Evolutionary conservation across 2,329 filamentous ascomycete genomes (phyloP).

Genomic region (Aspergillus nomiae): DNA sequence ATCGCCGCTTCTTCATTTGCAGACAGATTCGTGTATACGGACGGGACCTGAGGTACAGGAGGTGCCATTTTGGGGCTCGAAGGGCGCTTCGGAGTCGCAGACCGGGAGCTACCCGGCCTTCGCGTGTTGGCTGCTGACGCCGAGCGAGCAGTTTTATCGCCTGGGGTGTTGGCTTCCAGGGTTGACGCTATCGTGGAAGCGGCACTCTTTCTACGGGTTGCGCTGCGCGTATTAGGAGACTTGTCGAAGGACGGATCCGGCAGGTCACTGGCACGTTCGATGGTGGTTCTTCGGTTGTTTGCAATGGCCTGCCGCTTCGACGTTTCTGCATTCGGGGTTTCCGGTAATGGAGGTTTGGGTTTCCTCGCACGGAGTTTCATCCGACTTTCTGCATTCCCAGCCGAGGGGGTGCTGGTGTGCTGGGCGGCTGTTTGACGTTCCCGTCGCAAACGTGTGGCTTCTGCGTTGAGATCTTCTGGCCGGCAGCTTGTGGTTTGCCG

Average conservation of each 20-base stretch:
- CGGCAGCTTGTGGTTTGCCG: conserved; percentile 75
- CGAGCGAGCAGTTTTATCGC: not conserved
- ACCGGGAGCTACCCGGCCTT: conserved; percentile 61
- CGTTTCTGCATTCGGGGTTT: conserved; percentile 57
- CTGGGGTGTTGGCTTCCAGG: not conserved
- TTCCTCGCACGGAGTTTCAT: conserved; percentile 76
- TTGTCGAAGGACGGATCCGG: conserved; percentile 34
- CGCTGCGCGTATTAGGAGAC: conserved; percentile 23
- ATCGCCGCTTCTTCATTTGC: conserved; percentile 15
- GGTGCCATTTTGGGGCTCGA: conserved; percentile 41
- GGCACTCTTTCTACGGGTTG: conserved; percentile 32
- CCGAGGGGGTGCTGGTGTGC: conserved; percentile 34
- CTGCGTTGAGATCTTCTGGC: conserved; percentile 74
- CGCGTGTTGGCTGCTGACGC: conserved; percentile 52
- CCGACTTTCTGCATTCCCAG: conserved; percentile 54
- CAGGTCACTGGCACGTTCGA: conserved; percentile 55
- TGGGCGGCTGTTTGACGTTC: conserved; percentile 64
- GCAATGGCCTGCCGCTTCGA: conserved; percentile 54
- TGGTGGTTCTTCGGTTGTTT: conserved; percentile 62
- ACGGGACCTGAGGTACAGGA: conserved; percentile 46
- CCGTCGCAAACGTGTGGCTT: conserved; percentile 63
- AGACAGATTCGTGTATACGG: conserved; percentile 29
- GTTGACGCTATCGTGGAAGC: conserved; percentile 16
- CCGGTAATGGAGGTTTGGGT: conserved; percentile 44
- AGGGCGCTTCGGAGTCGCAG: conserved; percentile 37